Percentiles rank a stretch among this genome's conserved stretches.
Conservation (phyloP, 2,329 filamentous ascomycete genomes). For the Aspergillus fructus region DNA sequence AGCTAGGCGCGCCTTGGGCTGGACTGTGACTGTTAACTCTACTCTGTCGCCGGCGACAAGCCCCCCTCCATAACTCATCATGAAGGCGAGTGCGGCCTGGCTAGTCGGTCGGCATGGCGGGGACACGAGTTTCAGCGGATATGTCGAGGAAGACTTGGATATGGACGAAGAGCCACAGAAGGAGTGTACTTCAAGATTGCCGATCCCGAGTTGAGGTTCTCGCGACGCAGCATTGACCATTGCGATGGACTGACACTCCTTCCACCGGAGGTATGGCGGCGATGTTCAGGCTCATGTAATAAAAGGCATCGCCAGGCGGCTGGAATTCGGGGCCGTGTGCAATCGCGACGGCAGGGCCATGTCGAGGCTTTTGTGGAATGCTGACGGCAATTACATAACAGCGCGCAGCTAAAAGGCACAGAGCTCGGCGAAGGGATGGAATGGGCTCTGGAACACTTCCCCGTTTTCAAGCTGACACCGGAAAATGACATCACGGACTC, state of each 20-base stretch:
- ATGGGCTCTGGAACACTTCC: no score
- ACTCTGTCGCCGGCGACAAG: neutral
- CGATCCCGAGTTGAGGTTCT: neutral
- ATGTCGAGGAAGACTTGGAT: slow-evolving; percentile 27
- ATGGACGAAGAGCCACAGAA: slow-evolving; percentile 27
- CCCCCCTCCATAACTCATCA: neutral
- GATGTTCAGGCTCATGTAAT: neutral
- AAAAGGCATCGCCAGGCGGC: no score
- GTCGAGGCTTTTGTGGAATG: no score
- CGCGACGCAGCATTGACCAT: neutral
- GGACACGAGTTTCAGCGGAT: slow-evolving; percentile 17
- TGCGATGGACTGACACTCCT: slow-evolving; percentile 13
- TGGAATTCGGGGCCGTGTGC: neutral
- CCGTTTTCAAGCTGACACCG: no score
- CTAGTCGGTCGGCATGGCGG: neutral
- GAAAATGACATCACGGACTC: no score
- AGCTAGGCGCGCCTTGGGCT: neutral
- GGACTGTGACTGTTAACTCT: neutral
- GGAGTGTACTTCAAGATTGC: slow-evolving; percentile 38
- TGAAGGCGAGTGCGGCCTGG: neutral
- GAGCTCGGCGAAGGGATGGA: no score
- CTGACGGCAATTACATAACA: no score
- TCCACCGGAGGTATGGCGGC: slow-evolving; percentile 43
- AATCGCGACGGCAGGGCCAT: slow-evolving; percentile 2
- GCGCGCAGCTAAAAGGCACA: no score